Evolutionary conservation across 768 basidiomycete genomes (phyloP), one percentile per base, ranked within the genome.

Genomic region (Lactarius quietus): DNA sequence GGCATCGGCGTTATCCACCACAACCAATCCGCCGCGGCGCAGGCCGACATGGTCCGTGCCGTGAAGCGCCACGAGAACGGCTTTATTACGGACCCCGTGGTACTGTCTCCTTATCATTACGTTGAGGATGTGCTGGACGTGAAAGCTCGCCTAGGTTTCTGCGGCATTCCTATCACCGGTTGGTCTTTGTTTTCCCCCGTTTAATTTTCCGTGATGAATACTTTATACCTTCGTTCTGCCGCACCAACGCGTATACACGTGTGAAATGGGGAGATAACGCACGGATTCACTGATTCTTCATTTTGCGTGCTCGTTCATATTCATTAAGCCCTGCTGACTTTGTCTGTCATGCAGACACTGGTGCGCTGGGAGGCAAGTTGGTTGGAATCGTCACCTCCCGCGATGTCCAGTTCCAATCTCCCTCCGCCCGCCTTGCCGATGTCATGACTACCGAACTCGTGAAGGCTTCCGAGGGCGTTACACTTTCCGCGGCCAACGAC

Each of bases 11-110:
- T 98, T 73, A 98, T 98, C 72, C 96, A 99, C 76, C 95, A 99
- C 78, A 99, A 98, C 76, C 92, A 94, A 75, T 69, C 87, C 1
- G 73, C 94, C 0, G 86, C 86, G 52, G 84, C 85, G 5, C 97
- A 99, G 78, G 96, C 96, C 9, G 88, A 90, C 45, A 98, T 98
- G 95, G 93, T 98, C 71, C 89, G 93, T 68, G 92, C 93, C 51
- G 97, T 98, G 35, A 99, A 99, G 77, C 88, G 95, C 72, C 96
- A 95, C 74, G 96, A 98, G 78, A 99, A 98, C 73, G 97, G 97
- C 6, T 98, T 98, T 79, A 99, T 98, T 77, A 85, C 91, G 59
- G 93, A 97, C 70, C 97, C 97, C 17, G 84, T 98, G 66, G 93
- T 94, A 59, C 80, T 98, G 35, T 86, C 89, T 14, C 93, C 95